A percentile compares a stretch with the other conserved stretches of the same genome.
Evolutionary conservation across 768 basidiomycete species (phyloP).

Genomic region (Zangia roseola): DNA sequence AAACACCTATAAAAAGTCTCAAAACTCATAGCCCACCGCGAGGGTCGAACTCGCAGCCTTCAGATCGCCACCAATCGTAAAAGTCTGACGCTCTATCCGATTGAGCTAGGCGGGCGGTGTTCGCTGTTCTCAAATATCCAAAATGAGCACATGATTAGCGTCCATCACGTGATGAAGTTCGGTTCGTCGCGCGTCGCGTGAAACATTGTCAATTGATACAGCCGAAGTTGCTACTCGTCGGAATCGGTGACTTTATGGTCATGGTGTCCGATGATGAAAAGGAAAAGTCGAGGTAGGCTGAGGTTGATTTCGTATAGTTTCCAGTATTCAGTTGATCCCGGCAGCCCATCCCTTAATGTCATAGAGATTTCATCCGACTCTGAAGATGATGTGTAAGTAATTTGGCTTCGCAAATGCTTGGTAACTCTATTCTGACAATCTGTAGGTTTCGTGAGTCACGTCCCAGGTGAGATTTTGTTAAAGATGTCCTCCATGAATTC

Average conservation of each 20-base stretch:
- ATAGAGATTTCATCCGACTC: constrained; percentile 58
- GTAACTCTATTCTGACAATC: not conserved
- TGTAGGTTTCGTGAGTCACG: constrained; percentile 9
- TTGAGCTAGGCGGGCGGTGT: constrained; percentile 62
- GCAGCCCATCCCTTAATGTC: constrained; percentile 30
- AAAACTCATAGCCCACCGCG: constrained; percentile 62
- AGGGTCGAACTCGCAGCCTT: constrained; percentile 86
- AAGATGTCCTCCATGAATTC: not conserved
- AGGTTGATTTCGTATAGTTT: not conserved
- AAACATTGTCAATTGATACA: too few relatives aligned
- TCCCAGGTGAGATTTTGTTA: constrained; percentile 10
- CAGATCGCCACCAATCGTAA: constrained; percentile 57
- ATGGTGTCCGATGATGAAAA: constrained; percentile 52
- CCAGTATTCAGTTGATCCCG: not conserved
- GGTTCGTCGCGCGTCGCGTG: too few relatives aligned
- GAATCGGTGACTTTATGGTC: not conserved
- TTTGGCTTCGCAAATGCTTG: not conserved
- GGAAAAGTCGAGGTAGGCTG: constrained; percentile 37
- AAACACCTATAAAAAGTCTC: too few relatives aligned
- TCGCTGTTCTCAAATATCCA: too few relatives aligned
- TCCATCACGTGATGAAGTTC: constrained; percentile 15
- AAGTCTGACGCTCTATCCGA: constrained; percentile 69
- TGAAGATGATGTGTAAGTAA: constrained; percentile 37
- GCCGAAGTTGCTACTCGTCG: too few relatives aligned
- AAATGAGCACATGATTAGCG: constrained; percentile 34